Percentiles rank a stretch among this genome's conserved stretches.
Evolutionary conservation across 441 rosid species (phyloP).

Genomic region (Gossypium davidsonii): DNA sequence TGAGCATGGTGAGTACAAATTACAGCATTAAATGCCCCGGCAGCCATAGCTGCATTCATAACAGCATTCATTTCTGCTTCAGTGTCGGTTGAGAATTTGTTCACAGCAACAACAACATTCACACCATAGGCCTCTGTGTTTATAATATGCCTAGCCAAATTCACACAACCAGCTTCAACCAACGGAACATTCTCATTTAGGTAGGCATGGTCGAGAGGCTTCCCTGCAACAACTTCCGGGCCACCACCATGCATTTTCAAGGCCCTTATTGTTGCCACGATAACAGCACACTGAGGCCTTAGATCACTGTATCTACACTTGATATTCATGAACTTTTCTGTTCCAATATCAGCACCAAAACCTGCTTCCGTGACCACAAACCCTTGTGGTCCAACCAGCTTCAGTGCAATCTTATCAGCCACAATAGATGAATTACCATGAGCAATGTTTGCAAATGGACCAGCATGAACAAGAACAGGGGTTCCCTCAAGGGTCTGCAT

Average conservation of each 20-base stretch:
- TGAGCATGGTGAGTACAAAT: slow-evolving; percentile 90
- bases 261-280: slow-evolving; percentile 94
- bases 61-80: slow-evolving; percentile 82
- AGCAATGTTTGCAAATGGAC: slow-evolving; percentile 97
- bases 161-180: slow-evolving; percentile 90
- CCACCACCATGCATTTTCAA: slow-evolving; percentile 99
- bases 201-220: slow-evolving; percentile 82
- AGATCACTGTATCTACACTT: slow-evolving; percentile 87
- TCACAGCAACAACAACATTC: slow-evolving; percentile 91
- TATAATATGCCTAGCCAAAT: slow-evolving; percentile 79
- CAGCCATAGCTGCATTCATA: slow-evolving; percentile 61
- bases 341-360: slow-evolving; percentile 92
- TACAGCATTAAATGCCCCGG: slow-evolving; percentile 91
- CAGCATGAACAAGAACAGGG: slow-evolving; percentile 95
- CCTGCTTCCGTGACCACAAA: slow-evolving; percentile 98
- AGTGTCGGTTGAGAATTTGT: slow-evolving; percentile 79
- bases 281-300: slow-evolving; percentile 81
- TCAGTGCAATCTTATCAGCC: slow-evolving; percentile 95
- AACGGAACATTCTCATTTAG: slow-evolving; percentile 74
- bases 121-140: slow-evolving; percentile 83
- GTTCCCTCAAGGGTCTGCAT: slow-evolving; percentile 99
- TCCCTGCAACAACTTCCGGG: slow-evolving; percentile 90
- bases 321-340: slow-evolving; percentile 98
- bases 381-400: slow-evolving; percentile 85
- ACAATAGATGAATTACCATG: slow-evolving; percentile 95